These are phyloP conservation scores for Porcisia hertigi DNA, from an alignment of 208 protist species.

Conservation along the genomic window DNA sequence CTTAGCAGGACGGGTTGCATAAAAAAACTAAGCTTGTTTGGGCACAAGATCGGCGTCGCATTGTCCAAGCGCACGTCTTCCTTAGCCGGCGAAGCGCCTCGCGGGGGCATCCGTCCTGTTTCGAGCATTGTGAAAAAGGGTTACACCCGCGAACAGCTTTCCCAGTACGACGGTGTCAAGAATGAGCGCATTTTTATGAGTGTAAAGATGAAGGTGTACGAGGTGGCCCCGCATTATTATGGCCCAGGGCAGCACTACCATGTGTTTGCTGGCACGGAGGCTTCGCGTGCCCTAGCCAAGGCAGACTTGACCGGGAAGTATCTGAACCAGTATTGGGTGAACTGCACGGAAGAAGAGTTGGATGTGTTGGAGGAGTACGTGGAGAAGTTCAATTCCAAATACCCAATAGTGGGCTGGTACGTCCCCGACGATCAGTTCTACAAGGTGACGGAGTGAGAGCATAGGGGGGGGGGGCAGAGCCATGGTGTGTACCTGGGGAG, in stretches of 20 bases:
- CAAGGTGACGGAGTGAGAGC: slow-evolving; percentile 30
- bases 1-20: slow-evolving; percentile 32
- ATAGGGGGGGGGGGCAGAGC: not conserved
- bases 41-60: slow-evolving; percentile 10
- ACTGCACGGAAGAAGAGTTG: slow-evolving; percentile 70
- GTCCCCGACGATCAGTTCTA: slow-evolving; percentile 69
- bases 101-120: slow-evolving; percentile 61
- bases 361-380: slow-evolving; percentile 71
- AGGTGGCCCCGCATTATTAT: slow-evolving; percentile 86
- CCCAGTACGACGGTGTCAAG: slow-evolving; percentile 68
- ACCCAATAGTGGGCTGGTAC: slow-evolving; percentile 86
- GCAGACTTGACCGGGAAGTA: slow-evolving; percentile 56
- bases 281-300: slow-evolving; percentile 66
- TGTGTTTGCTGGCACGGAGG: slow-evolving; percentile 80
- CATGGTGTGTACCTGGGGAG: not conserved
- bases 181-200: slow-evolving; percentile 69
- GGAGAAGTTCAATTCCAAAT: slow-evolving; percentile 75
- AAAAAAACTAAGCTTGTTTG: slow-evolving; percentile 26
- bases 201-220: slow-evolving; percentile 83
- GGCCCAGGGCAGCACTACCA: slow-evolving; percentile 79
- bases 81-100: not conserved
- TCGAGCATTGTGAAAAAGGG: slow-evolving; percentile 37
- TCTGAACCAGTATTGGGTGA: slow-evolving; percentile 77
- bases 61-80: slow-evolving; percentile 7
- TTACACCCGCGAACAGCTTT: slow-evolving; percentile 73